Base-by-base conservation (phyloP, 2,329 filamentous ascomycete species). In the Dactylellina cionopaga region DNA sequence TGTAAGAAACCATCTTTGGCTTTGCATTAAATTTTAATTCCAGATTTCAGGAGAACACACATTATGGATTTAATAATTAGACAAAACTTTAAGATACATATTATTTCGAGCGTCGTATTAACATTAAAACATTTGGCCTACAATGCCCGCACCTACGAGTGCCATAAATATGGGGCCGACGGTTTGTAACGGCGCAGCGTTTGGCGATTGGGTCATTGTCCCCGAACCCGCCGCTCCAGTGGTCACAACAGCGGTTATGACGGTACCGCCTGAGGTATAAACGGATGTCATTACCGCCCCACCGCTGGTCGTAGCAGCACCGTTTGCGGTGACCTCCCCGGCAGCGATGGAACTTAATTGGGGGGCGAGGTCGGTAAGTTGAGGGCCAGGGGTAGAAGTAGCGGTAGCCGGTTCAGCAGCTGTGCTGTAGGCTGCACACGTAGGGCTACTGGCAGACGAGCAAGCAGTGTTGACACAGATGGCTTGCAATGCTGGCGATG, bases 391-490 rank as follows among this genome's bases (percentile, higher is more conserved):
- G 2, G 66, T 71, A 3, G 35, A 13, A 11, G 46, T 33, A 1
- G 66, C 58, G n/a, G 66, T 15, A 5, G 25, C 25, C 22, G 58
- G 66, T 13, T 64, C 33, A 13, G 31, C 37, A 17, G 35, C 58
- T 10, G 47, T 35, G 25, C 78, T 78, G 76, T 86, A 86, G 13
- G 78, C 76, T 13, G 76, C 76, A 76, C 86, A 88, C 3, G 80
- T 80, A 6, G 82, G 78, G 52, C 83, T 82, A 5, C 79, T 75
- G 13, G 84, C 81, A 7, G 84, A 54, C 0, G 83, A 83, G 78
- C 86, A 88, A 39, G 79, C 77, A 15, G 80, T 79, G 35, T 81
- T 82, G 75, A 83, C 83, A 80, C 86, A 88, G 74, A 88, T 86
- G 59, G 83, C 80, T 79, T 88, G 85, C 22, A 85, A 80, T 76